Evolutionary conservation across 2,329 filamentous ascomycete genomes (phyloP).

Genomic region (Pseudogymnoascus sp.): DNA sequence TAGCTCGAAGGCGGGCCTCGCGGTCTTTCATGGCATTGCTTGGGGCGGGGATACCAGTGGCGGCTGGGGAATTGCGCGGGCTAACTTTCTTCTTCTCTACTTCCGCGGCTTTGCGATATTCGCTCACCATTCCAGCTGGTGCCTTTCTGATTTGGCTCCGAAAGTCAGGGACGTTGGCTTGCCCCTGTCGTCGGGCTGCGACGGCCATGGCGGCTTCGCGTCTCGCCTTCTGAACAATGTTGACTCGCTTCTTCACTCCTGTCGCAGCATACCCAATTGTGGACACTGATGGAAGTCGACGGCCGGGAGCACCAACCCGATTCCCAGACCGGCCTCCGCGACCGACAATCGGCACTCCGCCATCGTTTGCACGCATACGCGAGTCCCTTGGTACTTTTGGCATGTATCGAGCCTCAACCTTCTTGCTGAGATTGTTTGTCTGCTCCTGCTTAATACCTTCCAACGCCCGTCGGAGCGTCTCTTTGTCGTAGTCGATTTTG

Average conservation of each 20-base stretch:
- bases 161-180: slow-evolving; percentile 11
- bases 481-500: slow-evolving; percentile 48
- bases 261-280: background rate
- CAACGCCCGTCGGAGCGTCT: slow-evolving; percentile 44
- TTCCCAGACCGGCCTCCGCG: slow-evolving; percentile 34
- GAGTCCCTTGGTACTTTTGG: slow-evolving; percentile 35
- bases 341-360: slow-evolving; percentile 25
- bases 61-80: slow-evolving; percentile 19
- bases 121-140: slow-evolving; percentile 45
- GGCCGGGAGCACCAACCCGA: background rate
- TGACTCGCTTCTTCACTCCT: background rate
- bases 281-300: background rate
- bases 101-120: slow-evolving; percentile 38
- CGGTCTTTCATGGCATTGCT: slow-evolving; percentile 29
- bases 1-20: slow-evolving; percentile 31
- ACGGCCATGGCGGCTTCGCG: slow-evolving; percentile 37
- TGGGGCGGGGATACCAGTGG: slow-evolving; percentile 17
- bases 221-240: slow-evolving; percentile 46
- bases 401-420: slow-evolving; percentile 44
- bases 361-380: slow-evolving; percentile 29
- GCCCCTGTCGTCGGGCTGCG: slow-evolving; percentile 19
- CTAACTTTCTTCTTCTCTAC: slow-evolving; percentile 30
- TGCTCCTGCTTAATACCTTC: slow-evolving; percentile 49
- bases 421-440: slow-evolving; percentile 46
- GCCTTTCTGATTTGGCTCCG: slow-evolving; percentile 37